Conservation (phyloP, 2,329 filamentous ascomycete species). For the Sporothrix brunneoviolacea region DNA sequence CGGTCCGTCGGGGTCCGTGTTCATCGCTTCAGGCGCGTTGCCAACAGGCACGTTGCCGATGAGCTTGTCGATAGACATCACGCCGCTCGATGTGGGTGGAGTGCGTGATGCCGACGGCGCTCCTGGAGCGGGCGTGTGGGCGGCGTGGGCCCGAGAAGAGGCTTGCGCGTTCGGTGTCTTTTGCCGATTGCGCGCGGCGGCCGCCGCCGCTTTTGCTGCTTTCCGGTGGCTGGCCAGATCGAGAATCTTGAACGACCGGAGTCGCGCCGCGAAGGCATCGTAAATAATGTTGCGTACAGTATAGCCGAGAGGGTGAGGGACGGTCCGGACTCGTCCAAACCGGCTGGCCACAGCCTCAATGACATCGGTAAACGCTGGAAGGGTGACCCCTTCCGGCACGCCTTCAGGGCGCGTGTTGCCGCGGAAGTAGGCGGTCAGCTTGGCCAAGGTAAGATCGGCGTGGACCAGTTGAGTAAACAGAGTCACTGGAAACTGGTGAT, state of each 20-base stretch:
- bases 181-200: no score
- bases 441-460: conserved; percentile 19
- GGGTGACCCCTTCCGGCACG: conserved; percentile 9
- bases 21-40: neutral
- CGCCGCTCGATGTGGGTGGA: neutral
- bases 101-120: neutral
- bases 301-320: conserved; percentile 16
- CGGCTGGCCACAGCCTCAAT: conserved; percentile 18
- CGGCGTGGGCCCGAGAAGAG: no score
- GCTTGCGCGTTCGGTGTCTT: no score
- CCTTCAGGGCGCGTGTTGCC: conserved; percentile 12
- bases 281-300: conserved; percentile 14
- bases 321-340: conserved; percentile 10
- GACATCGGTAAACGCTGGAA: conserved; percentile 16
- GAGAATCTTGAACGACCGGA: conserved; percentile 18
- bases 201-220: neutral
- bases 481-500: conserved; percentile 15
- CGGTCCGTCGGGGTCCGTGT: neutral
- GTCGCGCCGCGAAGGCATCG: conserved; percentile 17
- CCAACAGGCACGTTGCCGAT: conserved; percentile 13
- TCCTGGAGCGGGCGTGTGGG: neutral
- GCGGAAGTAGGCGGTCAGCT: conserved; percentile 18
- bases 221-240: conserved; percentile 13
- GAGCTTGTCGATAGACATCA: conserved; percentile 12
- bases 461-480: conserved; percentile 18